Conservation (phyloP, 306 rosid genomes). For the Glycine soja region DNA sequence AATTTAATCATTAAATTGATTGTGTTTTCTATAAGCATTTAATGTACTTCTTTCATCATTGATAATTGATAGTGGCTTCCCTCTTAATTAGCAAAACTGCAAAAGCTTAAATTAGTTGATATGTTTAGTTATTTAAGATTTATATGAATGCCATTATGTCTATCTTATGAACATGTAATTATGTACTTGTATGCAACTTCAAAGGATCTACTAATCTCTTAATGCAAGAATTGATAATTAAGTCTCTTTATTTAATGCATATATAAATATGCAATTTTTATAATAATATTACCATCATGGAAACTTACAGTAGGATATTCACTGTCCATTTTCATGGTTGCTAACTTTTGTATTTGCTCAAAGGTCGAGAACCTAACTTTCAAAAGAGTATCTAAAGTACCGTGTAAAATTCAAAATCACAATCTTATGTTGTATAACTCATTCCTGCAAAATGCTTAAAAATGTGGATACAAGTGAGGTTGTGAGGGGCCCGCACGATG, state of each 20-base stretch:
- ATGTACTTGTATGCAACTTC: background rate
- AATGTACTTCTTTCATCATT: background rate
- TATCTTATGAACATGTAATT: constrained; percentile 9
- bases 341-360: constrained; percentile 9
- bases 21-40: background rate
- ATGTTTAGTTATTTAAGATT: background rate
- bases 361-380: constrained; percentile 35
- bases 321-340: too few relatives aligned
- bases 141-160: background rate
- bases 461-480: constrained; percentile 76
- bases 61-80: background rate
- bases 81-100: background rate
- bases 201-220: constrained; percentile 3
- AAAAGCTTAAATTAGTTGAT: constrained; percentile 9
- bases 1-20: background rate
- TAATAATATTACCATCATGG: too few relatives aligned
- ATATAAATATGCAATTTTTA: background rate
- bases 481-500: constrained; percentile 73
- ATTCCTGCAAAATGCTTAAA: constrained; percentile 64
- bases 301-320: too few relatives aligned
- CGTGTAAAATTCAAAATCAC: constrained; percentile 20
- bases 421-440: constrained; percentile 33
- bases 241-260: background rate
- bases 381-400: background rate
- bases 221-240: constrained; percentile 11